Evolutionary conservation across 768 basidiomycete species (phyloP), one percentile per base, ranked within the genome.

Genomic region (Amanita thiersii): DNA sequence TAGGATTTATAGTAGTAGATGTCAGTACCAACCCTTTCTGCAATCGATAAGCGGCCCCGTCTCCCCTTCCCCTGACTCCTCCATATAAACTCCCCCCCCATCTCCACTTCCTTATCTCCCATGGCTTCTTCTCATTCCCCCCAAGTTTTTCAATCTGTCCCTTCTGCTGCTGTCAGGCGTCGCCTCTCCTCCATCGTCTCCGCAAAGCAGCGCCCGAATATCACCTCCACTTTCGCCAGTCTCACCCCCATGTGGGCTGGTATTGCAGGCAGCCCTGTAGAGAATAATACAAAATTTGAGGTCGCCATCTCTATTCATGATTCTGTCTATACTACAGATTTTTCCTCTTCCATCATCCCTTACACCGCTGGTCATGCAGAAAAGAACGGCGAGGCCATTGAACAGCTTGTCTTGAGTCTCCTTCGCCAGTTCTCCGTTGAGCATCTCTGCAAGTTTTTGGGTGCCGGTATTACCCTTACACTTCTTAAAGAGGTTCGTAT

Each of bases 161-260:
- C 76, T n/a, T 81, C 83, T 32, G 66, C 65, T 36, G 76, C 73
- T 39, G 68, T 76, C 40, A 69, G 79, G 46, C 75, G 81, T 55
- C 77, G 85, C 62, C 76, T 88, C 38, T 84, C 82, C 30, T 79
- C 69, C 53, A 63, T 63, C 44, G 61, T 70, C 43, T 52, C 65
- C 35, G 58, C 61, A 4, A 65, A 57, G 34, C 52, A 67, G 52
- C 73, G 64, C 56, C 84, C 83, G 39, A 68, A 73, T 63, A 63
- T 77, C 45, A 53, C 61, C 20, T 63, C 70, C 14, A 65, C 70
- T 17, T 82, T 71, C 56, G 66, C 80, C 46, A 80, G 75, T 50
- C 70, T 86, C 50, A 79, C 76, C 45, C 83, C 86, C 15, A 87
- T 90, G 86, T 90, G 86, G 86, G 84, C 80, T 47, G 87, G 84